Conservation (phyloP, 148 eudicot genomes). For the Rhododendron mucronatum region DNA sequence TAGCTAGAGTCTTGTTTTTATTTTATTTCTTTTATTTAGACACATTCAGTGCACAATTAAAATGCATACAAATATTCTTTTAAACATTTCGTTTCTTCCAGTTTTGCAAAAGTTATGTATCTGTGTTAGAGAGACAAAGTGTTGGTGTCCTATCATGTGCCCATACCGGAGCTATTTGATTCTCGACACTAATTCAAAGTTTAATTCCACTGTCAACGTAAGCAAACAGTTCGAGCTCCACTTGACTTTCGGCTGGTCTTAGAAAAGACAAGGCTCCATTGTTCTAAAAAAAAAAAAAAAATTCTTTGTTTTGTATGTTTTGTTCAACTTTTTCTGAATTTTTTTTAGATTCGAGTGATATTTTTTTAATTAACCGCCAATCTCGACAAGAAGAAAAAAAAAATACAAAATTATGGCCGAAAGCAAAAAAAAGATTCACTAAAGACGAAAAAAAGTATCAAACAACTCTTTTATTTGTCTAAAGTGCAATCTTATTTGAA, state of each 20-base stretch:
- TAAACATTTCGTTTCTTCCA: not conserved
- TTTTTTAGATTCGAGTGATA: too few species aligned
- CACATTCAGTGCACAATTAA: not conserved
- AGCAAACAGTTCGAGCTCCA: not conserved
- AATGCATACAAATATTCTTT: not conserved
- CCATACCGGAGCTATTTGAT: not conserved
- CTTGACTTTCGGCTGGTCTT: not conserved
- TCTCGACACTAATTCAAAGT: not conserved
- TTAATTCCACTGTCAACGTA: not conserved
- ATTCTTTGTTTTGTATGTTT: too few species aligned
- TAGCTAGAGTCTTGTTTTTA: not conserved
- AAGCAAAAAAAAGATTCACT: too few species aligned
- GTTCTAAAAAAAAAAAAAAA: too few species aligned
- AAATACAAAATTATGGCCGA: too few species aligned
- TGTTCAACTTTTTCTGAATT: too few species aligned
- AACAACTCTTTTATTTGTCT: too few species aligned
- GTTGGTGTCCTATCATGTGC: not conserved
- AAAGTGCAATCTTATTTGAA: too few species aligned
- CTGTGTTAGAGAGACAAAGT: too few species aligned
- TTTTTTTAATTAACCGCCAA: too few species aligned
- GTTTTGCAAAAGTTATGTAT: not conserved
- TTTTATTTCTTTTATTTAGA: not conserved
- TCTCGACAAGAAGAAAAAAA: too few species aligned
- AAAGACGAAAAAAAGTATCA: too few species aligned
- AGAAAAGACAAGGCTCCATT: not conserved